Evolutionary conservation across 2,329 filamentous ascomycete genomes (phyloP), one percentile per base, ranked within the genome.

Genomic region (Dothideomycetes sp.): DNA sequence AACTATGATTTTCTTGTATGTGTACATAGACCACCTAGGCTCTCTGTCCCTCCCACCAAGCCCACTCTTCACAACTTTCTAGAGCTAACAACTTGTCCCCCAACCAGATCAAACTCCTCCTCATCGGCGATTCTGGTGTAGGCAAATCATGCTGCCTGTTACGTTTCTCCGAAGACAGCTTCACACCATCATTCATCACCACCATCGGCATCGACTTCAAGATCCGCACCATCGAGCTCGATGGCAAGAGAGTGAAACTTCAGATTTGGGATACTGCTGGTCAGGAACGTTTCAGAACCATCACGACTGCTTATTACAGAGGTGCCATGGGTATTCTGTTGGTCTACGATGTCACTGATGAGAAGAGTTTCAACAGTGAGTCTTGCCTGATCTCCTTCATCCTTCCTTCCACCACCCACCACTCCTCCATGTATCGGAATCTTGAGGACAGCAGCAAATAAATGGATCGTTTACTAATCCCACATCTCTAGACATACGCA

Each of bases 121-220:
- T 95, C 61, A 95, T 95, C 65, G 88, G 88, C 64, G 88, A 95
- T 72, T 94, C 87, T 35, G 88, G 88, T 59, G 88, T 95, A 48
- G 88, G 88, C 64, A 95, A 95, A 70, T 95, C 88, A 53, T 95
- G 88, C 79, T 94, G 88, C 68, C 76, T 95, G 63, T 73, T 95
- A 60, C 85, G 88, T 55, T 95, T 95, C 73, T 94, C 86, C 67
- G 88, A 95, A 69, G 88, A 95, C 72, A 93, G 85, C 33, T 95
- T 94, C 70, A 95, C 88, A 39, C 88, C 88, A 30, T 94, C 86
- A 54, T 95, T 94, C 74, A 95, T 95, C 72, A 94, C 88, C 48
- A 98, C 91, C 49, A 98, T 98, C 67, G 91, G 91, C 54, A 96
- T 98, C 71, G 91, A 98, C 70, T 98, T 98, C 74, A 98, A 98